Evolutionary conservation across 345 rosid genomes (phyloP).

Genomic region (Sonneratia alba): DNA sequence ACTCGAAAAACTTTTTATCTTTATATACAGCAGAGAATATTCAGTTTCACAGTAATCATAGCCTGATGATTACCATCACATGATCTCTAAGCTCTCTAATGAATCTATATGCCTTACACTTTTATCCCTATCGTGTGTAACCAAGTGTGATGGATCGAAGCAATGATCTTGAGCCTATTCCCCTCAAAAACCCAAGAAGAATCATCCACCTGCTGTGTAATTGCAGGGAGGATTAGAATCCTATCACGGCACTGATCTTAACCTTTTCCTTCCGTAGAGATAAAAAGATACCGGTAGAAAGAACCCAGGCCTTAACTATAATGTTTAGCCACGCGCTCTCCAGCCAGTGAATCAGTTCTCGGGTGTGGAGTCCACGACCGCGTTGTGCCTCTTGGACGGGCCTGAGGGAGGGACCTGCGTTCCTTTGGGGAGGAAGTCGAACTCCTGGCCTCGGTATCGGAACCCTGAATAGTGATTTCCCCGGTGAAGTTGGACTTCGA

Average conservation of each 20-base stretch:
- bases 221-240: not conserved
- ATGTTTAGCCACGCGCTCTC: not conserved
- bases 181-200: too few species aligned
- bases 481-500: not conserved
- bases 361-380: constrained; percentile 24
- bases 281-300: not conserved
- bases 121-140: too few species aligned
- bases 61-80: not conserved
- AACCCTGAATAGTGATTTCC: constrained; percentile 20
- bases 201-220: not conserved
- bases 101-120: not conserved
- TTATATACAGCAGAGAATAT: too few species aligned
- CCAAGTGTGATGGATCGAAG: too few species aligned
- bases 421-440: constrained; percentile 75
- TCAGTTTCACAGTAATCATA: not conserved
- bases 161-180: too few species aligned
- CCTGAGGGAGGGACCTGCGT: constrained; percentile 66
- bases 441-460: constrained; percentile 25
- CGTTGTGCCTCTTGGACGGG: constrained; percentile 79
- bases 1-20: too few species aligned
- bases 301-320: not conserved
- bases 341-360: constrained; percentile 15
- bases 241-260: not conserved
- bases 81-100: not conserved
- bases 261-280: too few species aligned